Percentiles rank a stretch among this genome's conserved stretches.
Evolutionary conservation across 768 basidiomycete species (phyloP).

Genomic region (Russula vinacea): DNA sequence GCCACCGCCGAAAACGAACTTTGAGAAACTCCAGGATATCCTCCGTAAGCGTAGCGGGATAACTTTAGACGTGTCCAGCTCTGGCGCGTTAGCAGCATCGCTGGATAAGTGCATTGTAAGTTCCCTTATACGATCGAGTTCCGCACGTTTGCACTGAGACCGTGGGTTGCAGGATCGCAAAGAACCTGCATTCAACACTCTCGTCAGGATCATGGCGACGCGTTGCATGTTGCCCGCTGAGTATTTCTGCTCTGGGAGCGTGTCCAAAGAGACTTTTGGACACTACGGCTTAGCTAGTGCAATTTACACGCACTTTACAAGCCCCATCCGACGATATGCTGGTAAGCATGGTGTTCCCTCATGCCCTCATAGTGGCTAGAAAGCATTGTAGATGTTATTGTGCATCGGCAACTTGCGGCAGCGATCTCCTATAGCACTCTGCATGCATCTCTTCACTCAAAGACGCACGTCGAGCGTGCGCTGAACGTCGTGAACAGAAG

Average conservation of each 20-base stretch:
- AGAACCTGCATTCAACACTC: conserved; percentile 91
- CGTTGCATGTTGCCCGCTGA: conserved; percentile 98
- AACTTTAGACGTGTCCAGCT: conserved; percentile 84
- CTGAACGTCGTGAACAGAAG: conserved; percentile 85
- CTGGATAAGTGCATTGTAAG: conserved; percentile 84
- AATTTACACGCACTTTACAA: conserved; percentile 98
- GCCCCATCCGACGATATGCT: conserved; percentile 94
- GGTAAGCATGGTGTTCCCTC: conserved; percentile 46
- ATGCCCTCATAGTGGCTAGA: not conserved
- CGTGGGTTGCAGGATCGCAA: conserved; percentile 56
- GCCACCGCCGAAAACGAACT: conserved; percentile 89
- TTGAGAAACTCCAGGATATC: conserved; percentile 93
- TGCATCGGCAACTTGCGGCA: conserved; percentile 88
- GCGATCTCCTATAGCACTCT: conserved; percentile 82
- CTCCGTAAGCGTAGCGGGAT: conserved; percentile 81
- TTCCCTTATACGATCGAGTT: conserved; percentile 24
- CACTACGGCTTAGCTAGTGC: conserved; percentile 97
- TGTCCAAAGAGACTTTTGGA: conserved; percentile 85
- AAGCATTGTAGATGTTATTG: conserved; percentile 69
- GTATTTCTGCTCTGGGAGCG: conserved; percentile 96
- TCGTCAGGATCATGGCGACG: conserved; percentile 98
- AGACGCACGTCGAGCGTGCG: conserved; percentile 80
- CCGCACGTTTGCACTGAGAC: not conserved
- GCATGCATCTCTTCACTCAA: conserved; percentile 85
- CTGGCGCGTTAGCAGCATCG: conserved; percentile 82